phyloP scores from a whole-genome alignment of 2,329 filamentous ascomycete genomes.

The Apiospora malaysiana region DNA sequence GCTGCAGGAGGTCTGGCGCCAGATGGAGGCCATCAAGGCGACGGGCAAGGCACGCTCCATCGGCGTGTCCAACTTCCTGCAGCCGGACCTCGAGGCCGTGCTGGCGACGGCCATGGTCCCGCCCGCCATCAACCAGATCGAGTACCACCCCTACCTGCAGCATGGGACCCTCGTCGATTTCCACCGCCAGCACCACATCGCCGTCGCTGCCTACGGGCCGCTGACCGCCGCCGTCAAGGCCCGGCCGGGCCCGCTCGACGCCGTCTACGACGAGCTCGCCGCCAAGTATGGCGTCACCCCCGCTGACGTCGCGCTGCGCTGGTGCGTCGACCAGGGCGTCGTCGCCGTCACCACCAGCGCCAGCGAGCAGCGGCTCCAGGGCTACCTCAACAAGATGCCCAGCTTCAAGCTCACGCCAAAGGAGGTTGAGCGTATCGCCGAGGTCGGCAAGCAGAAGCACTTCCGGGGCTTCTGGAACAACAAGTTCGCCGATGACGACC shows the following conservation, averaged over 20 bases:
- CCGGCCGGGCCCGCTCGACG: slow-evolving; percentile 59
- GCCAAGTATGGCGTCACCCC: slow-evolving; percentile 63
- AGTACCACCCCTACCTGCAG: slow-evolving; percentile 79
- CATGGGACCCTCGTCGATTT: slow-evolving; percentile 65
- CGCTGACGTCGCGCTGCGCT: slow-evolving; percentile 63
- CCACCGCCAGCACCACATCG: slow-evolving; percentile 62
- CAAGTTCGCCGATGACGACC: slow-evolving; percentile 59
- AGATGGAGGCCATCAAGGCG: slow-evolving; percentile 69
- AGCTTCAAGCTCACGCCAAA: slow-evolving; percentile 64
- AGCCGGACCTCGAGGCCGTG: slow-evolving; percentile 60
- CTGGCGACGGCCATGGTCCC: slow-evolving; percentile 63
- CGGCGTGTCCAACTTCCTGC: slow-evolving; percentile 77
- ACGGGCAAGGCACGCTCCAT: slow-evolving; percentile 72
- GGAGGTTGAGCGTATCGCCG: slow-evolving; percentile 62
- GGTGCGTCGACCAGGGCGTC: slow-evolving; percentile 65
- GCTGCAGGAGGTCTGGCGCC: slow-evolving; percentile 65
- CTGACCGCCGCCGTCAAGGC: slow-evolving; percentile 54
- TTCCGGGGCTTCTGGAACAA: slow-evolving; percentile 64
- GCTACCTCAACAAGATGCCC: slow-evolving; percentile 57
- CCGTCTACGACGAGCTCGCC: slow-evolving; percentile 55
- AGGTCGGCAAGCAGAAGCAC: slow-evolving; percentile 65
- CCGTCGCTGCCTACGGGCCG: slow-evolving; percentile 60
- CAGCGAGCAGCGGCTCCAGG: slow-evolving; percentile 62
- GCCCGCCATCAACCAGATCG: slow-evolving; percentile 81
- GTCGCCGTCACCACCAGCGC: slow-evolving; percentile 65